These are phyloP conservation scores for Citrus maxima DNA, from an alignment of 345 rosid species.

Conservation along the genomic window DNA sequence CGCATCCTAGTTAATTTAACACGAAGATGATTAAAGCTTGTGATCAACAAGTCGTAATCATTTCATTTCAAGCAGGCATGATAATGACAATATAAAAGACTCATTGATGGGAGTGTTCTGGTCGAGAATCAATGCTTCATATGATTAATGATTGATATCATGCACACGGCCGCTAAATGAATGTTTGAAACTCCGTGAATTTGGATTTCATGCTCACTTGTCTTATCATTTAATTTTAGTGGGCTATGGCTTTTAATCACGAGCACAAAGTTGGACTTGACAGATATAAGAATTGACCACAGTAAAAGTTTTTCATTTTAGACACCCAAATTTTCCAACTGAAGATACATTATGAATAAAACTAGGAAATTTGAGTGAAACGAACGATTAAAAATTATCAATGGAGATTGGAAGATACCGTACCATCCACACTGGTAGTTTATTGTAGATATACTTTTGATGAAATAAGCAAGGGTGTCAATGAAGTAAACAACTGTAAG, in stretches of 20 bases:
- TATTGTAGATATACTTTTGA: too few relatives aligned
- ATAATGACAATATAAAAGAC: not conserved
- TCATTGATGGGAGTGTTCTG: not conserved
- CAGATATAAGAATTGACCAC: not conserved
- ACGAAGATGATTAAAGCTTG: not conserved
- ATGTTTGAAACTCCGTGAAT: not conserved
- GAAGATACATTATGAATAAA: too few relatives aligned
- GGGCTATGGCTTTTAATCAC: not conserved
- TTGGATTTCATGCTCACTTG: not conserved
- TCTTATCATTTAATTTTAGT: not conserved
- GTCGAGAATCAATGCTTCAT: not conserved
- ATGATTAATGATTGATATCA: not conserved
- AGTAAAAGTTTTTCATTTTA: too few relatives aligned
- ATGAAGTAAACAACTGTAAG: not conserved
- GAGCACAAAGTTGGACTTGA: conserved; percentile 18
- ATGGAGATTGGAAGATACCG: too few relatives aligned
- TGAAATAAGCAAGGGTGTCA: too few relatives aligned
- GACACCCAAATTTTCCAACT: not conserved
- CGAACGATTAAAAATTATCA: too few relatives aligned
- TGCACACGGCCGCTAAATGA: not conserved
- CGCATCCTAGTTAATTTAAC: not conserved
- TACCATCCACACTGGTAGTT: too few relatives aligned
- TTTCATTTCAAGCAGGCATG: not conserved
- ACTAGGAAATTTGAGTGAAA: too few relatives aligned
- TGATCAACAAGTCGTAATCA: not conserved